Evolutionary conservation across 805 yeast genomes (phyloP).

Genomic region (Suhomyces vadensis): DNA sequence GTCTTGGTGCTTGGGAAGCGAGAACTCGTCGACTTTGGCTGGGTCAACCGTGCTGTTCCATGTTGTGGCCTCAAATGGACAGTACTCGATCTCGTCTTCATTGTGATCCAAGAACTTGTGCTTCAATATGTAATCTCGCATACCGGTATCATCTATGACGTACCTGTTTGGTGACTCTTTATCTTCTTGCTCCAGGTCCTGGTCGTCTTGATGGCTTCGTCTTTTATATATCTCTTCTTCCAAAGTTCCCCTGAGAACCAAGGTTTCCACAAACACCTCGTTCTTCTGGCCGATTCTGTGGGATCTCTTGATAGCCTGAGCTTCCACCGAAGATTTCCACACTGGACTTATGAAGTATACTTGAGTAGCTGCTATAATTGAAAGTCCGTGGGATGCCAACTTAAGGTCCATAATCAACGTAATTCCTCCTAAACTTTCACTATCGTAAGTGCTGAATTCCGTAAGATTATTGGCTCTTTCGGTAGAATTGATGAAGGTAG

Average conservation of each 20-base stretch:
- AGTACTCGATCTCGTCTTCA: conserved; percentile 34
- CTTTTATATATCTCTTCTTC: conserved; percentile 66
- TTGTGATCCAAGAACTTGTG: conserved; percentile 47
- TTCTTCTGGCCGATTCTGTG: conserved; percentile 71
- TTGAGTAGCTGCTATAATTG: conserved; percentile 65
- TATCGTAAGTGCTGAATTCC: conserved; percentile 45
- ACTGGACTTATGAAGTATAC: conserved; percentile 73
- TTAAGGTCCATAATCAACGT: conserved; percentile 65
- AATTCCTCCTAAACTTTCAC: conserved; percentile 43
- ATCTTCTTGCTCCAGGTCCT: conserved; percentile 8
- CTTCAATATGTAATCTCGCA: conserved; percentile 54
- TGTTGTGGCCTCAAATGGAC: conserved; percentile 31
- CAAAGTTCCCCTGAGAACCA: conserved; percentile 59
- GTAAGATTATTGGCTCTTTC: conserved; percentile 55
- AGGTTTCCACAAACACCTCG: conserved; percentile 69
- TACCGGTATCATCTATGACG: conserved; percentile 59
- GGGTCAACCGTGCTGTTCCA: conserved; percentile 22
- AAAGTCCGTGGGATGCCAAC: conserved; percentile 68
- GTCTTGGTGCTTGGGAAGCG: conserved; percentile 23
- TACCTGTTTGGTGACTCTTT: conserved; percentile 26
- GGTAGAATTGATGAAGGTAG: conserved; percentile 53
- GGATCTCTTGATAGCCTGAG: conserved; percentile 76
- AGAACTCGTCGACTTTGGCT: conserved; percentile 19
- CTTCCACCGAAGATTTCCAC: conserved; percentile 68
- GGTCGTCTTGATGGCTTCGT: conserved; percentile 7